Percentiles rank a stretch among this genome's conserved stretches.
phyloP scores from a whole-genome alignment of 2,329 filamentous ascomycete genomes.

The Aphanoascus verrucosus region DNA sequence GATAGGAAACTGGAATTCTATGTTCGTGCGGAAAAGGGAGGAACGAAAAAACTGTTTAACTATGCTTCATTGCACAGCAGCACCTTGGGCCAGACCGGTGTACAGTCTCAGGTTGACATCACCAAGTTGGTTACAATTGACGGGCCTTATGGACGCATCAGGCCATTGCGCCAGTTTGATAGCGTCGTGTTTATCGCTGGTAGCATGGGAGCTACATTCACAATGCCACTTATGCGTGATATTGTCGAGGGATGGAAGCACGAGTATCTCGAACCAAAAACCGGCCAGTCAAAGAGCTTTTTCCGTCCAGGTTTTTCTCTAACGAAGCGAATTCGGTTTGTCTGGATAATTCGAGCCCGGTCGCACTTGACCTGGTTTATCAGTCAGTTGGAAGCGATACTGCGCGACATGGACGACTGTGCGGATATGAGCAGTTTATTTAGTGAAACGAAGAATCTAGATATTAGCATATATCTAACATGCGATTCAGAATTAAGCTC shows the following conservation, averaged over 20 bases:
- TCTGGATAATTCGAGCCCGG: conserved; percentile 50
- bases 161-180: conserved; percentile 49
- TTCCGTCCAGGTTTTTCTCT: conserved; percentile 1
- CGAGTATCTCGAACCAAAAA: conserved; percentile 19
- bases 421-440: conserved; percentile 24
- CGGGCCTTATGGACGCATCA: conserved; percentile 44
- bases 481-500: conserved; percentile 35
- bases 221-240: conserved; percentile 46
- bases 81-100: conserved; percentile 16
- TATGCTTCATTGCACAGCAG: conserved; percentile 38
- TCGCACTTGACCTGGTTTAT: conserved; percentile 45
- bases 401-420: conserved; percentile 33
- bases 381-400: conserved; percentile 38
- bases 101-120: conserved; percentile 4
- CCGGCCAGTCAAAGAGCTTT: neutral
- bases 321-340: conserved; percentile 43
- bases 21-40: conserved; percentile 45
- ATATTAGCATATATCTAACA: conserved; percentile 47
- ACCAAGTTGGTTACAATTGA: conserved; percentile 39
- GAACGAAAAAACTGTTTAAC: conserved; percentile 42
- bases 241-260: conserved; percentile 41
- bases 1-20: conserved; percentile 49
- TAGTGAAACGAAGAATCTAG: conserved; percentile 33
- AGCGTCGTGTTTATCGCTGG: conserved; percentile 50
- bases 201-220: conserved; percentile 51